phyloP scores from a whole-genome alignment of 192 early-diverging fungal genomes.

The Backusella macrospora region DNA sequence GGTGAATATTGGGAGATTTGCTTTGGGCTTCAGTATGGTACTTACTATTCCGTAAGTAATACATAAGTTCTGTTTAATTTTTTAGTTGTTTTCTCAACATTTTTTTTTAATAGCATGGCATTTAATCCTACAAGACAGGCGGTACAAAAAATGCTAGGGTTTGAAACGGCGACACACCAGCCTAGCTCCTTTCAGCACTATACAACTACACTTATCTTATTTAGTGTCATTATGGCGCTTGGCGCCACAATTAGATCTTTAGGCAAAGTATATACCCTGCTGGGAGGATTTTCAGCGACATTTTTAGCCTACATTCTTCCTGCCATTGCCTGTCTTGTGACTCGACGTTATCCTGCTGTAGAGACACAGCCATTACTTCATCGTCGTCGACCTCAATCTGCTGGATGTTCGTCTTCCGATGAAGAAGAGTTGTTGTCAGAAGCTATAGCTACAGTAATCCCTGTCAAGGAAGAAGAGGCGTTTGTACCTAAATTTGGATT shows the following conservation, averaged over 20 bases:
- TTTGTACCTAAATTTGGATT: constrained; percentile 9
- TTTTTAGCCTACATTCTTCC: constrained; percentile 55
- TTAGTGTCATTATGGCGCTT: constrained; percentile 37
- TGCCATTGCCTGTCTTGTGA: constrained; percentile 40
- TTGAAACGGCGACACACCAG: constrained; percentile 36
- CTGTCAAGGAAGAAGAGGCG: constrained; percentile 5
- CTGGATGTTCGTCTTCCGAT: background rate
- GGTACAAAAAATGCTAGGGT: constrained; percentile 52
- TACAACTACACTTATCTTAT: constrained; percentile 42
- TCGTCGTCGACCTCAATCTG: background rate
- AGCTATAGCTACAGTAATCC: background rate
- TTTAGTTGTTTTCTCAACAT: background rate
- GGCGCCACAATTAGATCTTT: constrained; percentile 44
- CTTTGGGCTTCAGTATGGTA: constrained; percentile 64
- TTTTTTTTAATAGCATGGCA: constrained; percentile 28
- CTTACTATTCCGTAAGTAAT: constrained; percentile 56
- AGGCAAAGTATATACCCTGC: constrained; percentile 49
- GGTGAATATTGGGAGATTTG: constrained; percentile 63
- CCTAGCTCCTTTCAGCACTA: constrained; percentile 46
- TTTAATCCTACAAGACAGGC: constrained; percentile 54
- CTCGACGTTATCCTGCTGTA: background rate
- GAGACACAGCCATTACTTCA: background rate
- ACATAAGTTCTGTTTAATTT: background rate
- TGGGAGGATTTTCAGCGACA: constrained; percentile 54
- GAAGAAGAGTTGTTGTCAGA: constrained; percentile 23